phyloP scores from a whole-genome alignment of 768 basidiomycete species.

The Macrolepiota albuminosa region DNA sequence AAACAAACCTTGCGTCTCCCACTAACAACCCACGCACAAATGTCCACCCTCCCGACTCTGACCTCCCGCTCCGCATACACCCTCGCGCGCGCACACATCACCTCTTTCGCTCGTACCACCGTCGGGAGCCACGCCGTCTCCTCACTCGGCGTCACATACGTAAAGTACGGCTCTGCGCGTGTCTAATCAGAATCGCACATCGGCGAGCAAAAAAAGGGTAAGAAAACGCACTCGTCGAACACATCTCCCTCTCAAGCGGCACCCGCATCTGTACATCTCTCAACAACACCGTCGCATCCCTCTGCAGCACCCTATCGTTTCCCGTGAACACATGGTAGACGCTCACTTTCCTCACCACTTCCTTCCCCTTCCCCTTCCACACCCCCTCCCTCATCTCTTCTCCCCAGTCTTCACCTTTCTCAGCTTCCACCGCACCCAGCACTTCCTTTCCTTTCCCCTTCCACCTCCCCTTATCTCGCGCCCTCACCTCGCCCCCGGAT shows the following conservation, averaged over 20 bases:
- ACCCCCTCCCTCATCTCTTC: background rate
- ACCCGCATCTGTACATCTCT: constrained; percentile 33
- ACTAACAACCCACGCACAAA: constrained; percentile 37
- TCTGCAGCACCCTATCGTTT: constrained; percentile 38
- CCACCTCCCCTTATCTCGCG: background rate
- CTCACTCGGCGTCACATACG: background rate
- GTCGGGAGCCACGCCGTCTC: background rate
- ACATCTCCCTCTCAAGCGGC: constrained; percentile 22
- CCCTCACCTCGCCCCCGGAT: background rate
- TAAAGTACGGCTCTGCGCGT: constrained; percentile 8
- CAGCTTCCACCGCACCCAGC: background rate
- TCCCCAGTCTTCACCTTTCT: constrained; percentile 5
- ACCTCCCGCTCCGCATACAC: constrained; percentile 31
- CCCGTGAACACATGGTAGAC: constrained; percentile 45
- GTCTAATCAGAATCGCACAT: background rate
- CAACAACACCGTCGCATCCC: constrained; percentile 31
- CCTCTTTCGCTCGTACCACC: constrained; percentile 21
- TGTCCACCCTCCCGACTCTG: constrained; percentile 27
- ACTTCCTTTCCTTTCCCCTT: no score
- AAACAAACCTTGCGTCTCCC: constrained; percentile 15
- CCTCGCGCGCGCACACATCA: constrained; percentile 26
- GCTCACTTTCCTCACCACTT: constrained; percentile 8
- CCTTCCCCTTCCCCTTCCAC: background rate
- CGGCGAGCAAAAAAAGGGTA: background rate
- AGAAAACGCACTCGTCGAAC: constrained; percentile 21